Conservation (phyloP, 2,329 filamentous ascomycete genomes). For the Talaromyces rugulosus region DNA sequence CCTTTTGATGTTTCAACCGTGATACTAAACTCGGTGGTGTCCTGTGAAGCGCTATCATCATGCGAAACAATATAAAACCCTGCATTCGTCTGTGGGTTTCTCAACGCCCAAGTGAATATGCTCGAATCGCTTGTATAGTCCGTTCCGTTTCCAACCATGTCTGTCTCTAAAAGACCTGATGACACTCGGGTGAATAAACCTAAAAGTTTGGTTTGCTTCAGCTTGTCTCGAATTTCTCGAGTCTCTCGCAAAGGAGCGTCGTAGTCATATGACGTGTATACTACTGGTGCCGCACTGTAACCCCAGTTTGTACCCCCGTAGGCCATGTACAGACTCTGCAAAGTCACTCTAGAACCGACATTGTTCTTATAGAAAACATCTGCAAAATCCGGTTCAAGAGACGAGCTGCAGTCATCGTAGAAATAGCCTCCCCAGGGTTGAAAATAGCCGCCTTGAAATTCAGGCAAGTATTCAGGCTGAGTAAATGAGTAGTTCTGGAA, state of each 20-base stretch:
- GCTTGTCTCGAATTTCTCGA: constrained; percentile 73
- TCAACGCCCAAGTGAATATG: constrained; percentile 51
- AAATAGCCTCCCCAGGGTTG: constrained; percentile 71
- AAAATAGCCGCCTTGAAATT: constrained; percentile 68
- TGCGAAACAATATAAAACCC: constrained; percentile 52
- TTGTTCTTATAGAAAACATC: constrained; percentile 77
- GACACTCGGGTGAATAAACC: constrained; percentile 49
- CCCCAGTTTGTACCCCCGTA: constrained; percentile 83
- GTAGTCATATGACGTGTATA: constrained; percentile 61
- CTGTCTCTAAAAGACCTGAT: constrained; percentile 47
- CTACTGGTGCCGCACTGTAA: constrained; percentile 66
- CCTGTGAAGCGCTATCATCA: constrained; percentile 40
- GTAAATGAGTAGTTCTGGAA: constrained; percentile 54
- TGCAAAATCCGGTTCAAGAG: constrained; percentile 68
- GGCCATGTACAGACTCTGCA: constrained; percentile 73
- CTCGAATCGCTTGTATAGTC: constrained; percentile 38
- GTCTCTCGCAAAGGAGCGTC: constrained; percentile 62
- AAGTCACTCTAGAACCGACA: constrained; percentile 61
- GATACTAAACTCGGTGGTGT: constrained; percentile 44
- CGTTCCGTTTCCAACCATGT: constrained; percentile 55
- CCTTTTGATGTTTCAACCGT: constrained; percentile 48
- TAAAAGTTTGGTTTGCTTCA: constrained; percentile 56
- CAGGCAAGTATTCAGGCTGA: constrained; percentile 50
- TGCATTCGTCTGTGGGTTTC: constrained; percentile 47
- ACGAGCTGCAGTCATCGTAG: constrained; percentile 61